These are phyloP conservation scores for Heliamphora exappendiculata DNA, from an alignment of 148 eudicot genomes.

Conservation along the genomic window DNA sequence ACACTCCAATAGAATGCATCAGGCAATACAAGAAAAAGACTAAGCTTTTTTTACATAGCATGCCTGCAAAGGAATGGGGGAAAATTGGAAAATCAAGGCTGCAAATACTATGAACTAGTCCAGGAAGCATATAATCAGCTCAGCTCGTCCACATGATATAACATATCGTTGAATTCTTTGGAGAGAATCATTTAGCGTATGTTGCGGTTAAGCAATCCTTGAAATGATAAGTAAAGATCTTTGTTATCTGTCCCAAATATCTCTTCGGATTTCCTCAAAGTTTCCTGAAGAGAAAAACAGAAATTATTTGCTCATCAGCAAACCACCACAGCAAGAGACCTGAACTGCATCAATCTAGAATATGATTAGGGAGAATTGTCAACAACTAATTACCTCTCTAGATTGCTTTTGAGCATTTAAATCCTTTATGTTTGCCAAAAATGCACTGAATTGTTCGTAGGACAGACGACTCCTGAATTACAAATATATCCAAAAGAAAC, in stretches of 20 bases:
- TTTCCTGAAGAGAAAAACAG: constrained; percentile 47
- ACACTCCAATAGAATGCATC: neutral
- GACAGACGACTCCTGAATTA: constrained; percentile 78
- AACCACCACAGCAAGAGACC: neutral
- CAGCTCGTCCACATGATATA: neutral
- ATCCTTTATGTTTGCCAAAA: constrained; percentile 84
- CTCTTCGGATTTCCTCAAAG: constrained; percentile 84
- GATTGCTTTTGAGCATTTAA: constrained; percentile 86
- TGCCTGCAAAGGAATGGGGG: neutral
- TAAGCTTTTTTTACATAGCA: neutral
- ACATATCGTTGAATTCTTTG: neutral
- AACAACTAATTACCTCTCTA: constrained; percentile 63
- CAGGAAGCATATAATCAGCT: neutral
- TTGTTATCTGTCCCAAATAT: constrained; percentile 81
- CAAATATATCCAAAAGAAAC: constrained; percentile 7
- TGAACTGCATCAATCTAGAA: constrained; percentile 1
- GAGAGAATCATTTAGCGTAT: constrained; percentile 23
- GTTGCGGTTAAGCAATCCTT: constrained; percentile 78
- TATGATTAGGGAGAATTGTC: neutral
- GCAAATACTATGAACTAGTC: neutral
- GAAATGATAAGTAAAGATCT: constrained; percentile 81
- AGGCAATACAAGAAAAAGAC: neutral
- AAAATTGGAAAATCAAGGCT: neutral
- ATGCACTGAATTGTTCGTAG: constrained; percentile 93
- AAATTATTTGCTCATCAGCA: neutral